phyloP scores from a whole-genome alignment of 495 filamentous ascomycete species.

The Penicillium ochrochloron region DNA sequence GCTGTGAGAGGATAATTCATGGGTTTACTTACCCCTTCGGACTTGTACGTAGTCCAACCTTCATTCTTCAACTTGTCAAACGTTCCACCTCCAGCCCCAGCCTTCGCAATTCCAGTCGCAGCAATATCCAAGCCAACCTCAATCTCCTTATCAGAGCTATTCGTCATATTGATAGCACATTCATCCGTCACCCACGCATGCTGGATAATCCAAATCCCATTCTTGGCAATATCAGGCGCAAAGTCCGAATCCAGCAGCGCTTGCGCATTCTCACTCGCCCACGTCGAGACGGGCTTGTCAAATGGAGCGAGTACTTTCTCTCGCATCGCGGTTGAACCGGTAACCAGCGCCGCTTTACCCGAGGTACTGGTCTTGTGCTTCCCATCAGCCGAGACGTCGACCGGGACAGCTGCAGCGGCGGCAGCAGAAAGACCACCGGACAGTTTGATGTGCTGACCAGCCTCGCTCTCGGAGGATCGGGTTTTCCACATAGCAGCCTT shows the following conservation, averaged over 20 bases:
- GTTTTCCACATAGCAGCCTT: conserved; percentile 11
- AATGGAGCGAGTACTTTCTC: conserved; percentile 9
- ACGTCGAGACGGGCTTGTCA: neutral
- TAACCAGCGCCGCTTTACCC: conserved; percentile 19
- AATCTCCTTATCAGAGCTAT: conserved; percentile 14
- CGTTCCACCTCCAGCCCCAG: conserved; percentile 10
- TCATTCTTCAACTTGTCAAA: conserved; percentile 11
- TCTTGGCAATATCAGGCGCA: conserved; percentile 12
- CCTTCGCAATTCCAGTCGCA: conserved; percentile 21
- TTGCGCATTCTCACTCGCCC: conserved; percentile 19
- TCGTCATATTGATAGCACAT: conserved; percentile 18
- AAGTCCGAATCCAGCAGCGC: conserved; percentile 10
- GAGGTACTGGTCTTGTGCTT: conserved; percentile 17
- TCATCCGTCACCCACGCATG: conserved; percentile 19
- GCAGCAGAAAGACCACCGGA: conserved; percentile 17
- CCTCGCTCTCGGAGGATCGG: conserved; percentile 10
- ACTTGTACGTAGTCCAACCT: conserved; percentile 20
- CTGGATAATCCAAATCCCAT: conserved; percentile 22
- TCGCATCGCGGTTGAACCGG: neutral
- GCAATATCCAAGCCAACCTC: conserved; percentile 21
- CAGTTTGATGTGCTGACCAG: conserved; percentile 8
- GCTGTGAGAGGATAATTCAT: neutral
- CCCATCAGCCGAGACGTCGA: conserved; percentile 20
- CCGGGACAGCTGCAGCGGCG: conserved; percentile 3
- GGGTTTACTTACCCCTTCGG: conserved; percentile 2